Evolutionary conservation across 2,329 filamentous ascomycete genomes (phyloP), one percentile per base, ranked within the genome.

Genomic region (Colletotrichum sp.): DNA sequence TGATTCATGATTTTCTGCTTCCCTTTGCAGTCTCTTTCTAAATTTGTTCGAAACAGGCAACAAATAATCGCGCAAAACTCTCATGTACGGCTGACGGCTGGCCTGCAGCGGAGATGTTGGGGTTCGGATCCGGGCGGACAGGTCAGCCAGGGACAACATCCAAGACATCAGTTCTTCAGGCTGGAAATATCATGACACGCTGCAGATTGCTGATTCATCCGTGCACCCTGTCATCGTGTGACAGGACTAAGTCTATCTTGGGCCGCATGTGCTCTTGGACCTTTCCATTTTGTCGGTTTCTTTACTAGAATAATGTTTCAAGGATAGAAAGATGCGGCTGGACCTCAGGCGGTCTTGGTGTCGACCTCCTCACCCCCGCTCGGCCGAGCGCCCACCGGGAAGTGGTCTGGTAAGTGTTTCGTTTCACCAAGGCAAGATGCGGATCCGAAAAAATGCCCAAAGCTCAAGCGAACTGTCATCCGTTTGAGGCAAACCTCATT

Each of bases 191-290:
- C 59, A 12, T 32, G 16, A 34, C n/a, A 64, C 21, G 34, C 34
- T 64, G 62, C 30, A 36, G 60, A 24, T 36, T 36, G 55, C 21
- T 69, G 18, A n/a, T 13, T 9, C 67, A 62, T 49, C 67, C 67
- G 55, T 70, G 68, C 68, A 34, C 55, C 26, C 68, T 63, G 68
- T 63, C 57, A 63, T 63, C 36, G 57, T 70, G 68, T 70, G 68
- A 70, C 57, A 34, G 57, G 57, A 12, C 68, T 32, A 36, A 18
- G 24, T 52, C 26, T n/a, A 9, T 24, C 15, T 10, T 32, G 12
- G 26, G 36, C 10, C 18, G 36, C 36, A 70, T 52, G 36, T 34
- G 68, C 36, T 63, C 68, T 70, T 15, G 62, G 68, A 55, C 57
- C 68, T 13, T 21, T 39, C 34, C 59, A 18, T 49, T 63, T 63